These are phyloP conservation scores for Sedum album DNA, from an alignment of 164 flowering plant species.

Conservation along the genomic window DNA sequence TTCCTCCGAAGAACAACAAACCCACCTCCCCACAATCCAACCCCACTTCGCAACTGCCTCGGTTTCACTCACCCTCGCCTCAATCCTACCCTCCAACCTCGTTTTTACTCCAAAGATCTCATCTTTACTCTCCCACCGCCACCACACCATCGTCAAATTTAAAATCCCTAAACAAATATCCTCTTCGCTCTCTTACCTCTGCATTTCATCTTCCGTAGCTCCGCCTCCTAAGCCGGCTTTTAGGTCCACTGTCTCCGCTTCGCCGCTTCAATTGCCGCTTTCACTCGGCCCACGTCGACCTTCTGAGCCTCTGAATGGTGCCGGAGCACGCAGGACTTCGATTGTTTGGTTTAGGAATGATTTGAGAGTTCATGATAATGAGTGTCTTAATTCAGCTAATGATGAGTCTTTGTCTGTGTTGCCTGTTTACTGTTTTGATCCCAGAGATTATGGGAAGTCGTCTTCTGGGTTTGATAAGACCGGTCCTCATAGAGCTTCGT, in stretches of 20 bases:
- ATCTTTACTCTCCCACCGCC: conserved; percentile 20
- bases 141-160: conserved; percentile 32
- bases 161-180: conserved; percentile 62
- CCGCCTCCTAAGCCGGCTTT: conserved; percentile 28
- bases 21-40: conserved; percentile 20
- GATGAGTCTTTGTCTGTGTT: conserved; percentile 72
- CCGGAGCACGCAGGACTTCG: conserved; percentile 62
- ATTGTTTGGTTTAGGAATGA: conserved; percentile 92
- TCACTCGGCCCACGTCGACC: conserved; percentile 49
- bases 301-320: conserved; percentile 58
- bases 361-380: conserved; percentile 82
- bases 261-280: conserved; percentile 59
- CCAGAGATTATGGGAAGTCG: conserved; percentile 81
- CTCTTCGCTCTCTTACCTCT: conserved; percentile 29
- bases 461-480: conserved; percentile 84
- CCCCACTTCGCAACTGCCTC: conserved; percentile 41
- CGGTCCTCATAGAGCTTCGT: conserved; percentile 71
- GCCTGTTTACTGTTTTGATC: conserved; percentile 87
- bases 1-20: conserved; percentile 23
- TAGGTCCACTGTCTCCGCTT: conserved; percentile 48
- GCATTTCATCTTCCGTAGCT: conserved; percentile 28
- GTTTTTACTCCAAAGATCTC: conserved; percentile 34
- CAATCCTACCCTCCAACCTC: conserved; percentile 36
- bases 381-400: conserved; percentile 67
- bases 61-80: conserved; percentile 51